These are phyloP conservation scores for Brassica cretica DNA, from an alignment of 345 rosid genomes.

Conservation along the genomic window DNA sequence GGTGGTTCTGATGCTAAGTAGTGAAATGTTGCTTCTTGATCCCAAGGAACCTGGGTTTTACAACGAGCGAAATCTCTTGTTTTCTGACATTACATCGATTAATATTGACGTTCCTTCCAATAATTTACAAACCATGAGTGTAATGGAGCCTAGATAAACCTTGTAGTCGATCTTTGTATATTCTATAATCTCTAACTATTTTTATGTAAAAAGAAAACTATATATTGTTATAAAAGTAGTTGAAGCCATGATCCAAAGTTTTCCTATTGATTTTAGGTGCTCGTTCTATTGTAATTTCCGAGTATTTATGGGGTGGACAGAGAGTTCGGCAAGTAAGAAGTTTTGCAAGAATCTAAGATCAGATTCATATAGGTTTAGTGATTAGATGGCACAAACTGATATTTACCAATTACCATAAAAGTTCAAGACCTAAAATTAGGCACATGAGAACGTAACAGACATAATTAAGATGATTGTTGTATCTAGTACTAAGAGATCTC, in stretches of 20 bases:
- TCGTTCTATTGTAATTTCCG: background rate
- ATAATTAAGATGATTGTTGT: conserved; percentile 9
- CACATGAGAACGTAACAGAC: conserved; percentile 18
- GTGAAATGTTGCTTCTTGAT: conserved; percentile 41
- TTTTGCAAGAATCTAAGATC: background rate
- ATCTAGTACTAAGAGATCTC: conserved; percentile 20
- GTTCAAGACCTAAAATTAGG: conserved; percentile 19
- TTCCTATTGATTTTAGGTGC: background rate
- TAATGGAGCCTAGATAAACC: conserved; percentile 36
- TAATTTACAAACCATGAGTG: conserved; percentile 37
- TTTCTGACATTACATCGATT: conserved; percentile 35
- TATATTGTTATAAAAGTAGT: background rate
- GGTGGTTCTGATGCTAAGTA: conserved; percentile 36
- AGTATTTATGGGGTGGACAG: background rate
- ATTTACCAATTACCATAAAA: background rate
- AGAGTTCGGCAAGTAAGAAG: conserved; percentile 21
- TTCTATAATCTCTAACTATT: conserved; percentile 5
- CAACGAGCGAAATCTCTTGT: conserved; percentile 34
- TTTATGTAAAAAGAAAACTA: background rate
- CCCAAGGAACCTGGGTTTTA: conserved; percentile 38
- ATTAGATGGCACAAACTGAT: conserved; percentile 2
- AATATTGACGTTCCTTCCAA: conserved; percentile 34
- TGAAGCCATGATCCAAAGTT: background rate
- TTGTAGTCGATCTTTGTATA: conserved; percentile 18
- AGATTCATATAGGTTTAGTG: background rate